phyloP scores from a whole-genome alignment of 352 stramenopile genomes.

The Phytophthora ohioensis region DNA sequence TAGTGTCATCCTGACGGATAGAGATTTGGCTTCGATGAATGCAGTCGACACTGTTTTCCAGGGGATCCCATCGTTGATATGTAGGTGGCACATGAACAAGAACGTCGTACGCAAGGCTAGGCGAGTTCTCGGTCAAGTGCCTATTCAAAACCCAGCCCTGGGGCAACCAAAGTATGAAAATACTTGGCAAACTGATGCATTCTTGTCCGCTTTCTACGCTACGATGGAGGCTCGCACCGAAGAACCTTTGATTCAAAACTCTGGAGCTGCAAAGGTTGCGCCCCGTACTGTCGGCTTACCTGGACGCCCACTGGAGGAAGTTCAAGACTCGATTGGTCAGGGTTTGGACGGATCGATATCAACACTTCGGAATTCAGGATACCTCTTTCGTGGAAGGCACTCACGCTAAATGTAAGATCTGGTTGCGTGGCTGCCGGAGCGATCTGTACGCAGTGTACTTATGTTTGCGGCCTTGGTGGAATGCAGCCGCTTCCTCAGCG shows the following conservation, averaged over 20 bases:
- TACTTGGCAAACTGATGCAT: constrained; percentile 5
- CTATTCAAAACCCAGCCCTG: background rate
- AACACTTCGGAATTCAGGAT: background rate
- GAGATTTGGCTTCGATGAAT: background rate
- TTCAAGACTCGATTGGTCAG: background rate
- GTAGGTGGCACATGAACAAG: background rate
- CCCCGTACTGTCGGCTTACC: background rate
- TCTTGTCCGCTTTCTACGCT: background rate
- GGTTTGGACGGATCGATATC: constrained; percentile 3
- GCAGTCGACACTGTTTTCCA: background rate
- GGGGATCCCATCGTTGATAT: background rate
- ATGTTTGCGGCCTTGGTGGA: background rate
- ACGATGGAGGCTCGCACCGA: background rate
- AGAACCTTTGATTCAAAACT: background rate
- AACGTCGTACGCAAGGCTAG: background rate
- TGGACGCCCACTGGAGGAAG: constrained; percentile 8
- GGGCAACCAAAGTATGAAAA: background rate
- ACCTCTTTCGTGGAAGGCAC: background rate
- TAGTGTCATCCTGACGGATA: background rate
- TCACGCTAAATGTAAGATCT: constrained; percentile 4
- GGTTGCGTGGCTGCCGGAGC: background rate
- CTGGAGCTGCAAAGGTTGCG: background rate
- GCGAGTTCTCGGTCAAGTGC: background rate
- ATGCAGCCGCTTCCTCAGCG: background rate
- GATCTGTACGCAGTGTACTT: constrained; percentile 14